Percentiles rank a stretch among this genome's conserved stretches.
Conservation (phyloP, 2,329 filamentous ascomycete genomes). For the Alternaria alternata region DNA sequence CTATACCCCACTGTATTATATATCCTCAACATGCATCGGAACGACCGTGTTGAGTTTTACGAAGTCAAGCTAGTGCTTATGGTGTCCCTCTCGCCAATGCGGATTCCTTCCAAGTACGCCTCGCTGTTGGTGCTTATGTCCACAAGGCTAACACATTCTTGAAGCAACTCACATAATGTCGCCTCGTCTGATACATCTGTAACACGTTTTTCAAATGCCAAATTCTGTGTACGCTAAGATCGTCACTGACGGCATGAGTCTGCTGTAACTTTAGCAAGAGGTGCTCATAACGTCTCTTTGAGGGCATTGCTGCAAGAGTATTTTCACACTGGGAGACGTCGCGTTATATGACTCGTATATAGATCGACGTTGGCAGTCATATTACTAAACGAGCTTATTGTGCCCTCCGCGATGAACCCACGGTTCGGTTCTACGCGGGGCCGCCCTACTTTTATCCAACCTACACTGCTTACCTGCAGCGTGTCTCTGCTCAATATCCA, state of each 20-base stretch:
- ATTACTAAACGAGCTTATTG: background rate
- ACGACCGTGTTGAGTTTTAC: slow-evolving; percentile 15
- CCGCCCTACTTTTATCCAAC: background rate
- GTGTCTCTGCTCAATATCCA: background rate
- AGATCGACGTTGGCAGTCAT: background rate
- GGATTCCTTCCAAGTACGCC: background rate
- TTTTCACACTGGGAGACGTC: background rate
- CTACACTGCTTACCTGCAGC: background rate
- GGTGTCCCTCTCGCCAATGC: background rate
- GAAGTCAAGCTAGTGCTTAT: slow-evolving; percentile 16
- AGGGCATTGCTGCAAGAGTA: background rate
- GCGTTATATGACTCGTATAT: background rate
- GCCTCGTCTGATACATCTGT: background rate
- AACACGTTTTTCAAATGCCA: background rate
- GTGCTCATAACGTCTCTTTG: background rate
- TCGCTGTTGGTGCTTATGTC: background rate
- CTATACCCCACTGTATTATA: slow-evolving; percentile 35
- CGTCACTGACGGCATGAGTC: background rate
- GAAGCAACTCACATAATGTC: background rate
- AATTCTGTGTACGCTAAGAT: background rate
- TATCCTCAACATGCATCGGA: slow-evolving; percentile 36
- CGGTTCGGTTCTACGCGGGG: background rate
- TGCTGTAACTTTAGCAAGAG: background rate
- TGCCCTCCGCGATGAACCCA: background rate
- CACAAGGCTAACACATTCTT: background rate